Base-by-base conservation (phyloP, 768 basidiomycete genomes). In the Lentinula aciculospora region DNA sequence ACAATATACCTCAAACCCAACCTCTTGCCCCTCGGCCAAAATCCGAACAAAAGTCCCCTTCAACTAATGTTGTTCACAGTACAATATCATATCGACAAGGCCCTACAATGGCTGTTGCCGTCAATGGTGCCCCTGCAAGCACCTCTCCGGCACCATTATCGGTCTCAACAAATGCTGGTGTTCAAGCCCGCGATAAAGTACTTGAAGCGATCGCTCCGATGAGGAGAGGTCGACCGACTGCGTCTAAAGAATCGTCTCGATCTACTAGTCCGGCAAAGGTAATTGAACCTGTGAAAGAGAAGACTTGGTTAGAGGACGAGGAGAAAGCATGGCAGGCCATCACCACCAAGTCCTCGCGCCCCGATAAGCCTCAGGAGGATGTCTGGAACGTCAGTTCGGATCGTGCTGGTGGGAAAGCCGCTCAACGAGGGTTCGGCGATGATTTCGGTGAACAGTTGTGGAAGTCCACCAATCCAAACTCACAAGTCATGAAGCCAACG, bases 131-230 rank as follows among this genome's bases (percentile, higher is more conserved):
- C 64, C 15, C 31, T 39, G 4, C 55, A 3, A 29, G 28, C 27
- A 12, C 23, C 8, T 19, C 36, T n/a, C 19, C 62, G 23, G 10
- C 46, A 6, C 62, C 66, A 1, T 66, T n/a, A n/a, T n/a, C 75
- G 3, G 3, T 53, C 21, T 60, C 68, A 1, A 74, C 70, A 61
- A 80, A 79, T 61, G 76, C 82, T 28, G 88, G 84, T 27, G 66
- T 85, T 29, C 85, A 88, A 63, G 86, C 86, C 8, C 82, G 87
- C 39, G 88, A 92, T 58, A 88, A 84, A 64, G 88, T 89, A 4
- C 74, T 90, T 19, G 89, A 90, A 63, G 88, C 88, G 12, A 87
- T 91, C 57, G 85, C 85, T 31, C 88, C 90, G 0, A 85, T 89
- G 84, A 81, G 88, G 37, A 76, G 88, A 32, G 89, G 88, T 17